Percentiles rank a stretch among this genome's conserved stretches.
Conservation (phyloP, 768 basidiomycete species). For the Amanita rubescens region DNA sequence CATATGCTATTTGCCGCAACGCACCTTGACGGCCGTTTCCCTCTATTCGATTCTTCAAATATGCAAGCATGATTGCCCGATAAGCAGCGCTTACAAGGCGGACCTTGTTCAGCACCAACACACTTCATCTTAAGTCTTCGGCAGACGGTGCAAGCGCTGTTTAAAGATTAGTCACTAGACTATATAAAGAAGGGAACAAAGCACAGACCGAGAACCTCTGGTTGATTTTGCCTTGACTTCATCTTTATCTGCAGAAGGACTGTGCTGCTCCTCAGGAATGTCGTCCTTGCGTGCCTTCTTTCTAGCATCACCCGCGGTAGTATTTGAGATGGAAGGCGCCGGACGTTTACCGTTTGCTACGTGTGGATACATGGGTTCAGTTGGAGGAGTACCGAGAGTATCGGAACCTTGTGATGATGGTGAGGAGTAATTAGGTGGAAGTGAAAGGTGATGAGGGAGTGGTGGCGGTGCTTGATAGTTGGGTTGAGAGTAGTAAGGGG, state of each 20-base stretch:
- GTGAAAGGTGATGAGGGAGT: slow-evolving; percentile 46
- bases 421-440: slow-evolving; percentile 59
- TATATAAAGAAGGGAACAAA: slow-evolving; percentile 8
- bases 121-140: slow-evolving; percentile 92
- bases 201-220: slow-evolving; percentile 68
- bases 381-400: slow-evolving; percentile 64
- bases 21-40: slow-evolving; percentile 82
- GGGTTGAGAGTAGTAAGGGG: slow-evolving; percentile 50
- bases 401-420: slow-evolving; percentile 80
- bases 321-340: slow-evolving; percentile 38
- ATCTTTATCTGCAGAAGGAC: slow-evolving; percentile 51
- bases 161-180: slow-evolving; percentile 7
- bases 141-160: slow-evolving; percentile 89
- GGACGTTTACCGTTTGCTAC: slow-evolving; percentile 64
- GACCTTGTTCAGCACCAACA: slow-evolving; percentile 83
- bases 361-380: slow-evolving; percentile 48
- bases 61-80: slow-evolving; percentile 83
- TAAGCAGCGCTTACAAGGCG: slow-evolving; percentile 83
- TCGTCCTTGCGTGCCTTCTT: slow-evolving; percentile 63
- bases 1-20: slow-evolving; percentile 16
- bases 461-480: slow-evolving; percentile 40
- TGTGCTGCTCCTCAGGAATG: slow-evolving; percentile 41
- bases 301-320: slow-evolving; percentile 31
- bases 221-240: slow-evolving; percentile 77
- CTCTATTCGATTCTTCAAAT: slow-evolving; percentile 95